These are phyloP conservation scores for Polychytrium aggregatum DNA, from an alignment of 192 early-diverging fungal genomes.

Conservation along the genomic window DNA sequence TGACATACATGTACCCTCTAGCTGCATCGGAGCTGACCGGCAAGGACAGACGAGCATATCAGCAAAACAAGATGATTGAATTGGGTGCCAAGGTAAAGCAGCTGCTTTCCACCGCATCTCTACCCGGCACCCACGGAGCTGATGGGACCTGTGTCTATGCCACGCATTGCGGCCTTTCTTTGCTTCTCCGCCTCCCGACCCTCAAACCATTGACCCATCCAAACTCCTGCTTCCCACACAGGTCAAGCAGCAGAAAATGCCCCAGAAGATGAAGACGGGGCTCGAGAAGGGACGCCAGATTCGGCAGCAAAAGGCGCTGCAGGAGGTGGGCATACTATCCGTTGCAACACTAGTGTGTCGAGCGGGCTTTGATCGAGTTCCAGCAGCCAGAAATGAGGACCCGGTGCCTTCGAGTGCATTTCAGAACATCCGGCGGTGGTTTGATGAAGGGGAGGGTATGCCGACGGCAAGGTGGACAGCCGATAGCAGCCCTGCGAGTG, in stretches of 20 bases:
- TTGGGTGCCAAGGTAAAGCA: conserved; percentile 22
- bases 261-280: conserved; percentile 11
- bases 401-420: too few relatives aligned
- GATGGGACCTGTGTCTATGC: background rate
- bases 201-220: background rate
- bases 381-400: too few relatives aligned
- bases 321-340: too few relatives aligned
- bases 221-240: conserved; percentile 4
- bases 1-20: too few relatives aligned
- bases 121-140: too few relatives aligned
- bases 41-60: conserved; percentile 25
- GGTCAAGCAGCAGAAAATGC: conserved; percentile 21
- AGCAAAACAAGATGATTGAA: conserved; percentile 19
- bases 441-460: too few relatives aligned
- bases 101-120: background rate
- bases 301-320: too few relatives aligned
- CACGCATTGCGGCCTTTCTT: background rate
- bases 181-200: background rate
- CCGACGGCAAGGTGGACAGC: too few relatives aligned
- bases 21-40: conserved; percentile 24
- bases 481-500: too few relatives aligned
- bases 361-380: too few relatives aligned
- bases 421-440: background rate
- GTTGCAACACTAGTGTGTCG: too few relatives aligned
- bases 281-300: too few relatives aligned